phyloP scores from a whole-genome alignment of 1,139 yeast species.

The Kodamaea sp. region DNA sequence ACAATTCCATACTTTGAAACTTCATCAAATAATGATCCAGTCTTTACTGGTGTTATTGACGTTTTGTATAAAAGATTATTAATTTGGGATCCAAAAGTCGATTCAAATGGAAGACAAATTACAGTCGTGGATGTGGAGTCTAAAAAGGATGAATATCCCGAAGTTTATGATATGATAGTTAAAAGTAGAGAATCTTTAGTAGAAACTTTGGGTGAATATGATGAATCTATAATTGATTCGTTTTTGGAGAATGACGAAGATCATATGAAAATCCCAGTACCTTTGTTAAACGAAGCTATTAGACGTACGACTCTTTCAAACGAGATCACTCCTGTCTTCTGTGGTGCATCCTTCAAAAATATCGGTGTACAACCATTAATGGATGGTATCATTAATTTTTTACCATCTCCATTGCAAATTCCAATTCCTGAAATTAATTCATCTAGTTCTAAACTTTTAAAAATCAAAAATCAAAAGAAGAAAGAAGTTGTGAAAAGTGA shows the following conservation, averaged over 20 bases:
- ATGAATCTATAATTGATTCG: slow-evolving; percentile 71
- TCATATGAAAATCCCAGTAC: slow-evolving; percentile 58
- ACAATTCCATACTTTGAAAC: slow-evolving; percentile 70
- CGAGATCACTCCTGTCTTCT: slow-evolving; percentile 70
- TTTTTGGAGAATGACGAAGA: slow-evolving; percentile 71
- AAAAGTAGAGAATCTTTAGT: slow-evolving; percentile 71
- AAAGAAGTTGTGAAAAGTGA: slow-evolving; percentile 13
- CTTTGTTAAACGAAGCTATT: slow-evolving; percentile 53
- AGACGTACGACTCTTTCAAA: slow-evolving; percentile 57
- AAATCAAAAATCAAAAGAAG: slow-evolving; percentile 14
- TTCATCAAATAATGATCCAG: slow-evolving; percentile 36
- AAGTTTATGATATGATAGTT: slow-evolving; percentile 44
- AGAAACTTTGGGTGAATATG: slow-evolving; percentile 79
- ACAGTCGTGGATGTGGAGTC: slow-evolving; percentile 41
- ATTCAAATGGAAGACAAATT: slow-evolving; percentile 55
- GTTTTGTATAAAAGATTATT: slow-evolving; percentile 64
- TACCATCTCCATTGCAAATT: slow-evolving; percentile 80
- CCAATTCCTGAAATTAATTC: slow-evolving; percentile 52
- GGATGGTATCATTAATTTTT: slow-evolving; percentile 72
- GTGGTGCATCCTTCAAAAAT: slow-evolving; percentile 91
- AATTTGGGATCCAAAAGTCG: slow-evolving; percentile 51
- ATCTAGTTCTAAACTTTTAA: slow-evolving; percentile 13
- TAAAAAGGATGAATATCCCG: slow-evolving; percentile 26
- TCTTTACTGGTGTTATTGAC: slow-evolving; percentile 80
- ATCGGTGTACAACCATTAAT: slow-evolving; percentile 93